Base-by-base conservation (phyloP, 441 rosid species). In the Breynia disticha region DNA sequence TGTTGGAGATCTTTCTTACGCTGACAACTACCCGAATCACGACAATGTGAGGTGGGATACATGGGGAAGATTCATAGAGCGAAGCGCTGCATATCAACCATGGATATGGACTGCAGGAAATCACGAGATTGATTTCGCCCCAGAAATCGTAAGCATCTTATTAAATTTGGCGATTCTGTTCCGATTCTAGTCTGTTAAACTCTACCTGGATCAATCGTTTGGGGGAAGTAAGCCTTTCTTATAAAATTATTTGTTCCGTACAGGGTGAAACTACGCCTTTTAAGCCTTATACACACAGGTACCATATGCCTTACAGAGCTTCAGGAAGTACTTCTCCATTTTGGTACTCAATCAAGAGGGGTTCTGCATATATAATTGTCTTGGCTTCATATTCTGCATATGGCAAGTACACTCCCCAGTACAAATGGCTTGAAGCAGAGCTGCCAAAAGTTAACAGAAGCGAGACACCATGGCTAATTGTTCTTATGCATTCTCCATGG, bases 51-150 rank as follows among this genome's bases (percentile, higher is more conserved):
- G 83, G 55, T 90, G 97, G 95, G 97, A 90, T 59, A 66, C 78
- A 37, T 86, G 88, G 95, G 97, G 77, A 65, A 80, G 95, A 59
- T 88, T 88, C 56, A 60, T 67, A 11, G 97, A 88, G 71, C 73
- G 90, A 67, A 86, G 84, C 48, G 73, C 52, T 56, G 95, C 97
- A 45, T 89, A 86, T 73, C 93, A 89, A 45, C 97, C 97, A 5
- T 89, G 97, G 95, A 89, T 89, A 66, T 83, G 93, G 93, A 75
- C 85, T 0, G 76, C 71, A 5, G 95, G 97, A n/a, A 89, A 89
- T 64, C 97, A 89, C 17, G 95, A 89, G 73, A 49, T 89, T 19
- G 90, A 86, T 57, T 86, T 84, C 24, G 74, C 60, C 24, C 95
- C 90, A 0, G 71, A 82, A 63, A 48, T 84, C 18, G 94, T 90